A percentile compares a stretch with the other conserved stretches of the same genome.
Conservation (phyloP, 176 grass and related monocot species). For the Hordeum marinum region DNA sequence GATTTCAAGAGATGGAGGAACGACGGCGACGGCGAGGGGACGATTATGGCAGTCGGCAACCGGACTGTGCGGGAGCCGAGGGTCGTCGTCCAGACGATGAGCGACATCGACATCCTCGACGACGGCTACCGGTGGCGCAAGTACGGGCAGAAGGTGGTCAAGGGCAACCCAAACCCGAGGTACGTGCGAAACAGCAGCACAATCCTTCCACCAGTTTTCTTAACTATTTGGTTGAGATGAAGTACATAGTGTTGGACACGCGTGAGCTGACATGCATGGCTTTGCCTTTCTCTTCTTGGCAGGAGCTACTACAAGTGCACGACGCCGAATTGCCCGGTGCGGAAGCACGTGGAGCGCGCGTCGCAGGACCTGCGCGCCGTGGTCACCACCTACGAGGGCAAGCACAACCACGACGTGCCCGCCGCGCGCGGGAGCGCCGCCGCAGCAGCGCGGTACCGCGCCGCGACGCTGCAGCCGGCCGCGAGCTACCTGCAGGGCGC, state of each 20-base stretch:
- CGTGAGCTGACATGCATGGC: conserved; percentile 5
- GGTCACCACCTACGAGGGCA: conserved; percentile 83
- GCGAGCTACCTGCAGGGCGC: background rate
- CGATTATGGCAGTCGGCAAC: conserved; percentile 19
- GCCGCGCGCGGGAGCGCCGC: conserved; percentile 55
- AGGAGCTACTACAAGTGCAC: conserved; percentile 99
- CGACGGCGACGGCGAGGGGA: conserved; percentile 30
- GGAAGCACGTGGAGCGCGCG: conserved; percentile 95
- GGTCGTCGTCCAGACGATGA: conserved; percentile 80
- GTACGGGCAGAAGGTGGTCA: conserved; percentile 68
- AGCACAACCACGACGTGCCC: conserved; percentile 90
- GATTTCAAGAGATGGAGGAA: conserved; percentile 69
- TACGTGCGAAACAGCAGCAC: background rate
- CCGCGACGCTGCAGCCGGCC: background rate
- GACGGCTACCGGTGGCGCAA: conserved; percentile 65
- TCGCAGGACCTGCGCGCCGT: conserved; percentile 70
- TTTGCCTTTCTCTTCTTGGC: background rate
- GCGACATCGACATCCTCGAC: conserved; percentile 86
- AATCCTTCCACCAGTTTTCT: too few relatives aligned
- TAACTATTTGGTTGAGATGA: too few relatives aligned
- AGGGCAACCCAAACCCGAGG: conserved; percentile 68
- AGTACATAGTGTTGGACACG: background rate
- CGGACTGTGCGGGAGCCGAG: conserved; percentile 68
- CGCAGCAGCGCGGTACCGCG: conserved; percentile 28
- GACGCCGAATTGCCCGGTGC: conserved; percentile 54